Conservation (phyloP, 495 filamentous ascomycete species). For the Xylaria castorea region DNA sequence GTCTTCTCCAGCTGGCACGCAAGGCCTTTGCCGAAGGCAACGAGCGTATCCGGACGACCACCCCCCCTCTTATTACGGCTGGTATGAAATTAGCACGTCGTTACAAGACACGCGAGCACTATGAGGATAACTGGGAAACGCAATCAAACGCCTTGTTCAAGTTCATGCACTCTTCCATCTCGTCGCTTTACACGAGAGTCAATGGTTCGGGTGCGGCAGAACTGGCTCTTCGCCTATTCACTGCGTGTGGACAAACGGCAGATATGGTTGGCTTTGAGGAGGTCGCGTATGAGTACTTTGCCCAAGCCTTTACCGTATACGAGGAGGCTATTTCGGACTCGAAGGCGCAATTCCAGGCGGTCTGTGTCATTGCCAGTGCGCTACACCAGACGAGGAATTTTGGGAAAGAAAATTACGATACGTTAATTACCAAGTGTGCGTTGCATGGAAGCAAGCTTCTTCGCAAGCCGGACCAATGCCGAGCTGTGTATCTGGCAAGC, state of each 20-base stretch:
- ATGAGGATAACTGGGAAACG: slow-evolving; percentile 91
- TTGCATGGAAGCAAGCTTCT: slow-evolving; percentile 96
- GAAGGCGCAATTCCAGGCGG: slow-evolving; percentile 95
- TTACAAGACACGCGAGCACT: slow-evolving; percentile 91
- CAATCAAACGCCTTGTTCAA: slow-evolving; percentile 91
- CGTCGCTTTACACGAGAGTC: slow-evolving; percentile 87
- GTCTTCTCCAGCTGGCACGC: slow-evolving; percentile 86
- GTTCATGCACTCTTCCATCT: slow-evolving; percentile 87
- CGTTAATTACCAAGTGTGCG: slow-evolving; percentile 95
- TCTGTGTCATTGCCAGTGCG: slow-evolving; percentile 90
- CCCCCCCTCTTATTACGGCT: slow-evolving; percentile 88
- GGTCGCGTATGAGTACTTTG: slow-evolving; percentile 97
- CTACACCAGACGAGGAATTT: slow-evolving; percentile 87
- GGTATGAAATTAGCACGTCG: slow-evolving; percentile 88
- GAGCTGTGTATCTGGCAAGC: slow-evolving; percentile 93
- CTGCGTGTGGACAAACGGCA: slow-evolving; percentile 89
- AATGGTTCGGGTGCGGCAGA: slow-evolving; percentile 78
- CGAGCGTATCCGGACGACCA: slow-evolving; percentile 93
- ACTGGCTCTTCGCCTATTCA: slow-evolving; percentile 84
- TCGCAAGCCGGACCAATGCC: slow-evolving; percentile 97
- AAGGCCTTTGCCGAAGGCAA: slow-evolving; percentile 92
- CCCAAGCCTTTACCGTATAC: slow-evolving; percentile 97
- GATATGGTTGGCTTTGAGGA: slow-evolving; percentile 94
- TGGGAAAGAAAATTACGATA: slow-evolving; percentile 96
- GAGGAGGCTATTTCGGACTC: slow-evolving; percentile 95